phyloP scores from a whole-genome alignment of 345 rosid species.

The Zanthoxylum bungeanum region DNA sequence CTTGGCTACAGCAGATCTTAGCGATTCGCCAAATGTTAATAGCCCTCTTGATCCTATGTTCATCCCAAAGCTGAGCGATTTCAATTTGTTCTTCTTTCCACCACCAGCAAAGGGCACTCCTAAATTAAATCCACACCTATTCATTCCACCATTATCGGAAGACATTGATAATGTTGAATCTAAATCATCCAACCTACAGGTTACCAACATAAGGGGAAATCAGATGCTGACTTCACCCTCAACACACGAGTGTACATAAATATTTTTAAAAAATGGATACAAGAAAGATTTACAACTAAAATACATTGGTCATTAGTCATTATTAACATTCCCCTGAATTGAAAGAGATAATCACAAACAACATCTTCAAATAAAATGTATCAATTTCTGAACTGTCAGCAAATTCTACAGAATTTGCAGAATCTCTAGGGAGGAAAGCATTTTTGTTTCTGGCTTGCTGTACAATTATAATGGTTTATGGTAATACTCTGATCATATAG shows the following conservation, averaged over 20 bases:
- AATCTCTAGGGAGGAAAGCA: neutral
- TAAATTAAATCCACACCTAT: slow-evolving; percentile 37
- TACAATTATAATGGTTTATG: neutral
- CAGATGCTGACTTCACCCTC: neutral
- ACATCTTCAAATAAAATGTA: neutral
- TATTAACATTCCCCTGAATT: neutral
- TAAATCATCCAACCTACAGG: slow-evolving; percentile 65
- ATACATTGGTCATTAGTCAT: neutral
- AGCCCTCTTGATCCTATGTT: slow-evolving; percentile 60
- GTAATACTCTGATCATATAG: neutral
- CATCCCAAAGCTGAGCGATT: slow-evolving; percentile 56
- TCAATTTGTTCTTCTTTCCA: slow-evolving; percentile 40
- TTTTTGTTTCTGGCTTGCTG: neutral
- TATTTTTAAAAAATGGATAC: neutral
- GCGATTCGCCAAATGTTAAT: slow-evolving; percentile 47
- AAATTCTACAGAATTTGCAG: neutral
- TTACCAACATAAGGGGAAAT: slow-evolving; percentile 2
- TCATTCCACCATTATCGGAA: slow-evolving; percentile 34
- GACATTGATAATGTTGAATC: slow-evolving; percentile 56
- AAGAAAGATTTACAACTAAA: neutral
- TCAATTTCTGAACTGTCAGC: neutral
- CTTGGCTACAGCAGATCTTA: slow-evolving; percentile 48
- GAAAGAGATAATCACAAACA: neutral
- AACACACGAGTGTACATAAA: neutral
- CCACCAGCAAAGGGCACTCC: slow-evolving; percentile 30